Percentiles rank a stretch among this genome's conserved stretches.
These are phyloP conservation scores for Penicillium sp. DNA, from an alignment of 2,329 filamentous ascomycete species.

Conservation along the genomic window DNA sequence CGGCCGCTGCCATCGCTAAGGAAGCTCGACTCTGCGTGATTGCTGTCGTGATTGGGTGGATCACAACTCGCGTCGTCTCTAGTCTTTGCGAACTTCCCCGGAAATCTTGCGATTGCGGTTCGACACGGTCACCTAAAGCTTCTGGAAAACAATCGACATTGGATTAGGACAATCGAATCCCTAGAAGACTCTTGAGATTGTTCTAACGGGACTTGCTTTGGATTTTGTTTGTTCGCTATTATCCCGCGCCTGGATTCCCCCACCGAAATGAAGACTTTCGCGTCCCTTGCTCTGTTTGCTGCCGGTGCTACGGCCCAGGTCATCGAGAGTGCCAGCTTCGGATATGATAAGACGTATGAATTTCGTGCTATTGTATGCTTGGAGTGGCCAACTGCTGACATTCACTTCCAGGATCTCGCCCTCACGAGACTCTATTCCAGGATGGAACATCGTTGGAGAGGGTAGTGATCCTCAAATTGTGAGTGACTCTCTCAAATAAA, in stretches of 20 bases:
- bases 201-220: slow-evolving; percentile 6
- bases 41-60: slow-evolving; percentile 54
- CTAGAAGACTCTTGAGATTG: slow-evolving; percentile 3
- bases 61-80: slow-evolving; percentile 43
- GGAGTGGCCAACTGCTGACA: slow-evolving; percentile 4
- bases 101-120: slow-evolving; percentile 18
- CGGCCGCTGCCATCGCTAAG: slow-evolving; percentile 53
- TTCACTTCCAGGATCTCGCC: slow-evolving; percentile 62
- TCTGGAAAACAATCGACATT: slow-evolving; percentile 11
- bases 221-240: neutral
- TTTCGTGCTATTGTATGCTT: neutral
- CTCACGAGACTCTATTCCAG: slow-evolving; percentile 54
- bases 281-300: slow-evolving; percentile 49
- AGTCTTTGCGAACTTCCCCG: slow-evolving; percentile 32
- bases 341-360: slow-evolving; percentile 65
- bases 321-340: slow-evolving; percentile 77
- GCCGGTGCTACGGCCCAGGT: slow-evolving; percentile 65
- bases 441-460: slow-evolving; percentile 60
- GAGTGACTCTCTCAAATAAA: slow-evolving; percentile 14
- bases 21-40: slow-evolving; percentile 57
- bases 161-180: neutral
- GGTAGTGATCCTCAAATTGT: slow-evolving; percentile 60
- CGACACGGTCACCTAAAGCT: slow-evolving; percentile 10
- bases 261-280: slow-evolving; percentile 46
- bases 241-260: slow-evolving; percentile 11